A percentile compares a stretch with the other conserved stretches of the same genome.
These are phyloP conservation scores for Aureobasidium sp. DNA, from an alignment of 2,329 filamentous ascomycete species.

Conservation along the genomic window DNA sequence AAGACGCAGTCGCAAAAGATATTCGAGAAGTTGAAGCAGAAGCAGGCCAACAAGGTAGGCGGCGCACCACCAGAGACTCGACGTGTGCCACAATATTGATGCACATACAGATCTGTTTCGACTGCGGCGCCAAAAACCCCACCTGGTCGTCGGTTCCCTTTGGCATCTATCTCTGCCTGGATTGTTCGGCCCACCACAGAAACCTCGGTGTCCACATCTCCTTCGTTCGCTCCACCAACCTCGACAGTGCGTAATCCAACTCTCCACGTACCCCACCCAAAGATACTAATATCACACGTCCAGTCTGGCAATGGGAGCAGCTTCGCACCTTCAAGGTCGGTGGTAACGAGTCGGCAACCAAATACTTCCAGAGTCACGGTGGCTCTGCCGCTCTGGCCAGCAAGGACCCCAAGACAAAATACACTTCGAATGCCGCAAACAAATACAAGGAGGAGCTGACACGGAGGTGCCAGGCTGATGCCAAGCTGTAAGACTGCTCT, in stretches of 20 bases:
- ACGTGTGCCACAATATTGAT: conserved; percentile 5
- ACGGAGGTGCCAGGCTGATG: conserved; percentile 72
- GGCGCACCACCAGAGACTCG: not conserved
- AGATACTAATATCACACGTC: conserved; percentile 20
- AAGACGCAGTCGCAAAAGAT: conserved; percentile 96
- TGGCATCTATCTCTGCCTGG: conserved; percentile 94
- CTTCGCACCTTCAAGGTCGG: conserved; percentile 96
- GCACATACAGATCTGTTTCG: conserved; percentile 75
- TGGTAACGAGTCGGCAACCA: conserved; percentile 94
- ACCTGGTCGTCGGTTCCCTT: conserved; percentile 98
- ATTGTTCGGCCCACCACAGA: conserved; percentile 94
- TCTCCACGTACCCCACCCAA: not conserved
- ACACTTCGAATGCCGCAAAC: conserved; percentile 81
- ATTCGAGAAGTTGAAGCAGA: conserved; percentile 94
- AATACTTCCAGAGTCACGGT: conserved; percentile 96
- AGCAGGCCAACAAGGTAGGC: conserved; percentile 84
- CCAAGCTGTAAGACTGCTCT: conserved; percentile 58
- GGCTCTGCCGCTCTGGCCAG: conserved; percentile 88
- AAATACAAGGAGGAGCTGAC: conserved; percentile 99
- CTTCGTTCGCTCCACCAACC: conserved; percentile 95
- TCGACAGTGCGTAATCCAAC: conserved; percentile 68
- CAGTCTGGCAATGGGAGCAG: conserved; percentile 95
- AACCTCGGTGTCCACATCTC: conserved; percentile 98
- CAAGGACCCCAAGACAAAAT: conserved; percentile 96
- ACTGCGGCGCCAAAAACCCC: conserved; percentile 94